Percentiles rank a stretch among this genome's conserved stretches.
phyloP scores from a whole-genome alignment of 2,329 filamentous ascomycete species.

The Ilyonectria mors-panacis region DNA sequence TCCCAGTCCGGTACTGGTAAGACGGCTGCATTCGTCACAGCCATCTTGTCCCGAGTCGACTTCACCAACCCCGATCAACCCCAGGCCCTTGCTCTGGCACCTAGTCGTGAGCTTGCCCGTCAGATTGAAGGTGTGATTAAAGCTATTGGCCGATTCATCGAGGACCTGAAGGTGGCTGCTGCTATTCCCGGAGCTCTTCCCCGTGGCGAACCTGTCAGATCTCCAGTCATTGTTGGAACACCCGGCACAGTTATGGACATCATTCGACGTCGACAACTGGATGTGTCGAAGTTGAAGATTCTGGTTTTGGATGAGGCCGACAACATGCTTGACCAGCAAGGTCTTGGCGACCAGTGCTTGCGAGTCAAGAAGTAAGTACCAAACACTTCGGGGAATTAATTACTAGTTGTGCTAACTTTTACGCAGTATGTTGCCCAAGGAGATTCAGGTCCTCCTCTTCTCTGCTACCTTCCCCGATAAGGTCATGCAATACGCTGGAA shows the following conservation, averaged over 20 bases:
- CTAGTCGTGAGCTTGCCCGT: constrained; percentile 92
- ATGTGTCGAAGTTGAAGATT: constrained; percentile 80
- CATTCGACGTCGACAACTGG: constrained; percentile 82
- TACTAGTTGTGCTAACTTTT: constrained; percentile 49
- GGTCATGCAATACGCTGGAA: constrained; percentile 86
- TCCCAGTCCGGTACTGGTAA: constrained; percentile 99
- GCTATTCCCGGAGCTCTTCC: constrained; percentile 85
- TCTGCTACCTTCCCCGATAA: constrained; percentile 93
- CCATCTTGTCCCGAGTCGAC: constrained; percentile 90
- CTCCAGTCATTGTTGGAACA: constrained; percentile 90
- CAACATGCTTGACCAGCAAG: constrained; percentile 98
- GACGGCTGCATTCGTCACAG: constrained; percentile 95
- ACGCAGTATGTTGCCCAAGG: constrained; percentile 77
- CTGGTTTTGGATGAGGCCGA: constrained; percentile 97
- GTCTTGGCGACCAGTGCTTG: constrained; percentile 94
- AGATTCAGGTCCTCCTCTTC: constrained; percentile 92
- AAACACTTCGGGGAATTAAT: background rate
- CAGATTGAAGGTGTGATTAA: constrained; percentile 92
- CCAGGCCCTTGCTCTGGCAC: constrained; percentile 91
- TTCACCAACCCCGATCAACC: constrained; percentile 77
- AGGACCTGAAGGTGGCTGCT: constrained; percentile 81
- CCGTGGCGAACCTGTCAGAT: constrained; percentile 77
- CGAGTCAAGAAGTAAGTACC: constrained; percentile 81
- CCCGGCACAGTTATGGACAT: constrained; percentile 94
- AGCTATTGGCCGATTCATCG: constrained; percentile 87